Conservation (phyloP, 306 rosid genomes). For the cucumber (Cucumis sativus) region DNA sequence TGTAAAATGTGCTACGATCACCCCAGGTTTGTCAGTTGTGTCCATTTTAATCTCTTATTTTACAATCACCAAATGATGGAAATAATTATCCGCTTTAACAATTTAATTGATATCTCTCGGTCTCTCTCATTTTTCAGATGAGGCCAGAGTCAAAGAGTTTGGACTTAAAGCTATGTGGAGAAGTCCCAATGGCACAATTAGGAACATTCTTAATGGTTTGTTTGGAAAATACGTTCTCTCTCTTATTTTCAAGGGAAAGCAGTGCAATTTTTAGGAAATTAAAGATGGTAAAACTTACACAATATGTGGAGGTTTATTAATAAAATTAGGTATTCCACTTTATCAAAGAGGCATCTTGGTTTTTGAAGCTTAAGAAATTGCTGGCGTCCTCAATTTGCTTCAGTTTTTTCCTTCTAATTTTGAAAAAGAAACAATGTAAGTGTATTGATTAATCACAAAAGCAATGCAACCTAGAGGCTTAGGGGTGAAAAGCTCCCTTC, state of each 20-base stretch:
- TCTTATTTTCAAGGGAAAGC: neutral
- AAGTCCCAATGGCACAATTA: constrained; percentile 95
- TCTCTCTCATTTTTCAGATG: constrained; percentile 44
- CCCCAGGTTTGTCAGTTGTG: constrained; percentile 59
- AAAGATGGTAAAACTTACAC: neutral
- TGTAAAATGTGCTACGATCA: constrained; percentile 92
- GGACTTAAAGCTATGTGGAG: constrained; percentile 97
- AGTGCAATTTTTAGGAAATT: neutral
- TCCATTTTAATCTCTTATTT: constrained; percentile 1
- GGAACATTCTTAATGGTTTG: constrained; percentile 85
- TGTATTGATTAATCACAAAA: no score
- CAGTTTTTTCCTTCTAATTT: no score
- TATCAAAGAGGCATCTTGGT: neutral
- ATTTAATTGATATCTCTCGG: neutral
- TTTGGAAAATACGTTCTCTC: constrained; percentile 3
- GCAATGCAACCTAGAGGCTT: no score
- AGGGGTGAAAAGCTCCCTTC: no score
- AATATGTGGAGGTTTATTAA: neutral
- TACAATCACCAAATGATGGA: neutral
- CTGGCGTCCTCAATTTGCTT: neutral
- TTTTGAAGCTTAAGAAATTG: neutral
- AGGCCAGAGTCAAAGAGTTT: constrained; percentile 84
- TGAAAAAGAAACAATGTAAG: no score
- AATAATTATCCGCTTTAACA: neutral
- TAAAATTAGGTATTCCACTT: neutral